Evolutionary conservation across 164 flowering plant genomes (phyloP).

Genomic region (Annona cherimola): DNA sequence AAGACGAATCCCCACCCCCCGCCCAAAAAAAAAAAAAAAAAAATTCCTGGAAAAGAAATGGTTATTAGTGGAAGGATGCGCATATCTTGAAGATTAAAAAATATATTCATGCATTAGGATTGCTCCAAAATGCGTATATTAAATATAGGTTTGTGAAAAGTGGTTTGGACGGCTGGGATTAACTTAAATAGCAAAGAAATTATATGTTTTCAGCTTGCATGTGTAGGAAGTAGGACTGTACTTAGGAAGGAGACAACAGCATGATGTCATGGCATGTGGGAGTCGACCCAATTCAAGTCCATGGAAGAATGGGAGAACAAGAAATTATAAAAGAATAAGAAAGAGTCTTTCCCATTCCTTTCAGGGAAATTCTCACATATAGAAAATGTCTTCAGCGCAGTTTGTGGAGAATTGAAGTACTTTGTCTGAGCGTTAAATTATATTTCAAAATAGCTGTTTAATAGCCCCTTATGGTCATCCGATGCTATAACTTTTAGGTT

Average conservation of each 20-base stretch:
- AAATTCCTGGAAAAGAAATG: neutral
- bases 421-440: no score
- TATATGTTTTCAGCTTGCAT: neutral
- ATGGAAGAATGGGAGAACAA: constrained; percentile 10
- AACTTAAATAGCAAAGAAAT: no score
- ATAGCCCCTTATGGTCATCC: no score
- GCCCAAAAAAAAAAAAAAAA: neutral
- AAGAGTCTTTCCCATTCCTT: constrained; percentile 19
- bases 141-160: neutral
- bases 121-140: neutral
- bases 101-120: neutral
- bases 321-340: constrained; percentile 4
- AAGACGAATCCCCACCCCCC: neutral
- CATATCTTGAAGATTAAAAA: neutral
- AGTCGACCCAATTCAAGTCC: constrained; percentile 3
- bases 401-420: no score
- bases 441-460: no score
- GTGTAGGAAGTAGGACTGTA: neutral
- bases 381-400: no score
- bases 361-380: neutral
- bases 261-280: constrained; percentile 12
- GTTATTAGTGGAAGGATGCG: neutral
- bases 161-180: neutral
- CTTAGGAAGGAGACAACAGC: neutral
- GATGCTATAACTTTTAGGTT: no score